Evolutionary conservation across 345 rosid genomes (phyloP), one percentile per base, ranked within the genome.

Genomic region (Euclidium syriacum): DNA sequence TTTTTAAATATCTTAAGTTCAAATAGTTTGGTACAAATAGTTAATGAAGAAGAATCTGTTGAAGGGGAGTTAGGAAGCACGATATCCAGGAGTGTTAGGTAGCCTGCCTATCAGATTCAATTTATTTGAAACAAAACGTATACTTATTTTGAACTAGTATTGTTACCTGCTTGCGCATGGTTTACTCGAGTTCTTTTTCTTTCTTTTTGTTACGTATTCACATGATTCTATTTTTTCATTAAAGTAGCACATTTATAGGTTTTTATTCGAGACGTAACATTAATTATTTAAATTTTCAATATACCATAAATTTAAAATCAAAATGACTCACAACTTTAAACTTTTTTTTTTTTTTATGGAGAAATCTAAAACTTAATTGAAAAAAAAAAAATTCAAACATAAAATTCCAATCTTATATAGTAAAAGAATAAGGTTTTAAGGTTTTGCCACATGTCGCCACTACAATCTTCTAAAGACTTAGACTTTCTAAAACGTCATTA

Each of bases 11-110:
- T 36, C 47, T 53, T 62, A 38, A 62, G 29, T 70, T 70, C 74
- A 70, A 70, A 62, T 16, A 46, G 58, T 46, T 70, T 36, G 64
- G 74, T 70, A 62, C 42, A 36, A 62, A 36, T 70, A 62, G 46
- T 38, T 33, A 69, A 26, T 46, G 35, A 68, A 46, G 58, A 43
- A 5, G 34, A 68, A 53, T 68, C 54, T 35, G 39, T 70, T 52
- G 68, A 46, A 46, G 51, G 68, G 63, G 42, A 53, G 74, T 46
- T 70, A 70, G 56, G 74, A 70, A 70, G 29, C 68, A 54, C 74
- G 68, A 70, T 62, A 54, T 46, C n/a, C 29, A 46, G 43, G 10
- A 62, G 52, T 54, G 74, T 70, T 70, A 62, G 74, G 68, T 70
- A 53, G 63, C 68, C 56, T 61, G 50, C 68, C 68, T 47, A 22